A percentile compares a stretch with the other conserved stretches of the same genome.
Evolutionary conservation across 2,329 filamentous ascomycete genomes (phyloP).

Genomic region (Remersonia thermophila): DNA sequence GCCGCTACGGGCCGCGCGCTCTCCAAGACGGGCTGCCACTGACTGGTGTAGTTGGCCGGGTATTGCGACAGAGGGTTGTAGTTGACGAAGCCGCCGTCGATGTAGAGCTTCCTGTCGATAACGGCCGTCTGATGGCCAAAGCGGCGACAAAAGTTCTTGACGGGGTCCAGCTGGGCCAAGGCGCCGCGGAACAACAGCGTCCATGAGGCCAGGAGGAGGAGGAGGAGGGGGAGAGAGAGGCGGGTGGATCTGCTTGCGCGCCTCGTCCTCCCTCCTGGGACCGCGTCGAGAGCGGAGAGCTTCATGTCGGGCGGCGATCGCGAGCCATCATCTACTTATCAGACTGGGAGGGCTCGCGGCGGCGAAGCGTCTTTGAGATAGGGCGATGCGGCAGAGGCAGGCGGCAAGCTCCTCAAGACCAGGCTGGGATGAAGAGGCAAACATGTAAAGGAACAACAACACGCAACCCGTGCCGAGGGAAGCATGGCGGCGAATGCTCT

Average conservation of each 20-base stretch:
- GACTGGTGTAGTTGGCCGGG: conserved; percentile 44
- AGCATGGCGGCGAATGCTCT: too few relatives aligned
- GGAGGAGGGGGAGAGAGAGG: conserved; percentile 1
- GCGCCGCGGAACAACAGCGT: background rate
- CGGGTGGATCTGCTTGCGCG: background rate
- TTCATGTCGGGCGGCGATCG: conserved; percentile 4
- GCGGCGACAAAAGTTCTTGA: conserved; percentile 40
- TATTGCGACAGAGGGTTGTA: conserved; percentile 38
- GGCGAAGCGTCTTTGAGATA: too few relatives aligned
- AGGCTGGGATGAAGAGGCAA: too few relatives aligned
- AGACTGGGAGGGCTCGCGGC: background rate
- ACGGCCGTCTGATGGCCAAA: conserved; percentile 49
- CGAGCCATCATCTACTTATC: conserved; percentile 4
- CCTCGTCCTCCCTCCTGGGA: background rate
- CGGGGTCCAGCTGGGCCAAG: conserved; percentile 33
- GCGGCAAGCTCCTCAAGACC: too few relatives aligned
- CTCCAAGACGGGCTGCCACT: too few relatives aligned
- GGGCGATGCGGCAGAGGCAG: too few relatives aligned
- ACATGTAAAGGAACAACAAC: too few relatives aligned
- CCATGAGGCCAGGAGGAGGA: conserved; percentile 3
- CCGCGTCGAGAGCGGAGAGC: conserved; percentile 3
- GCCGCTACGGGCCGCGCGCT: too few relatives aligned
- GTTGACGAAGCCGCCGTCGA: conserved; percentile 48
- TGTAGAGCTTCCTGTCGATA: conserved; percentile 46
- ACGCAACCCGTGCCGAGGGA: too few relatives aligned